Evolutionary conservation across 2,329 filamentous ascomycete species (phyloP).

Genomic region (Rhynchosporium agropyri): DNA sequence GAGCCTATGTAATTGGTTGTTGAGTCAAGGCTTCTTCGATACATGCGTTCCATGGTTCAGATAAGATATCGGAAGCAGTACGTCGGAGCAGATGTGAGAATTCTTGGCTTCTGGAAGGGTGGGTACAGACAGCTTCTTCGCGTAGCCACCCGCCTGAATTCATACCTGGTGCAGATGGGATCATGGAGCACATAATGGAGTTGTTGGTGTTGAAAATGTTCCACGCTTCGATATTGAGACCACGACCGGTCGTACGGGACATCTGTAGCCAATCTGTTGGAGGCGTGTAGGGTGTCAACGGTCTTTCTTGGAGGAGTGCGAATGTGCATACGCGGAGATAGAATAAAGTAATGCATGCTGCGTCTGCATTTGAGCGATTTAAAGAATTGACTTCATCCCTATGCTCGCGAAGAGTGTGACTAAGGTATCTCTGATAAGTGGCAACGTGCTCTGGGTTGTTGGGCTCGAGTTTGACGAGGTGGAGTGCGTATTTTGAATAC

Average conservation of each 20-base stretch:
- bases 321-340: constrained; percentile 28
- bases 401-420: constrained; percentile 28
- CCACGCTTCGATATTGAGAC: constrained; percentile 27
- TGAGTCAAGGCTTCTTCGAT: constrained; percentile 26
- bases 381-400: constrained; percentile 26
- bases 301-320: constrained; percentile 27
- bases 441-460: constrained; percentile 20
- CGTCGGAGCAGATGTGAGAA: constrained; percentile 26
- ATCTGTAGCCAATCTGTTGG: constrained; percentile 33
- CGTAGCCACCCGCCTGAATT: constrained; percentile 3
- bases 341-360: constrained; percentile 29
- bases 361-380: constrained; percentile 29
- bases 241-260: constrained; percentile 14
- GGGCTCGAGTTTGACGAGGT: constrained; percentile 27
- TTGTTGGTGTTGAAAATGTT: constrained; percentile 21
- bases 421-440: constrained; percentile 29
- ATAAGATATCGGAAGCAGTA: constrained; percentile 17
- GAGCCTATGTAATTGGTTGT: constrained; percentile 30
- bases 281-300: constrained; percentile 26
- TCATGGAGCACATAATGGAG: constrained; percentile 27
- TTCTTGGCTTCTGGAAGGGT: constrained; percentile 23
- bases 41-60: constrained; percentile 29
- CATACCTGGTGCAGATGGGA: constrained; percentile 20
- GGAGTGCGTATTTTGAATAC: constrained; percentile 33
- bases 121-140: constrained; percentile 22